Percentiles rank a stretch among this genome's conserved stretches.
Conservation (phyloP, 2,329 filamentous ascomycete genomes). For the Trichoderma koningiopsis region DNA sequence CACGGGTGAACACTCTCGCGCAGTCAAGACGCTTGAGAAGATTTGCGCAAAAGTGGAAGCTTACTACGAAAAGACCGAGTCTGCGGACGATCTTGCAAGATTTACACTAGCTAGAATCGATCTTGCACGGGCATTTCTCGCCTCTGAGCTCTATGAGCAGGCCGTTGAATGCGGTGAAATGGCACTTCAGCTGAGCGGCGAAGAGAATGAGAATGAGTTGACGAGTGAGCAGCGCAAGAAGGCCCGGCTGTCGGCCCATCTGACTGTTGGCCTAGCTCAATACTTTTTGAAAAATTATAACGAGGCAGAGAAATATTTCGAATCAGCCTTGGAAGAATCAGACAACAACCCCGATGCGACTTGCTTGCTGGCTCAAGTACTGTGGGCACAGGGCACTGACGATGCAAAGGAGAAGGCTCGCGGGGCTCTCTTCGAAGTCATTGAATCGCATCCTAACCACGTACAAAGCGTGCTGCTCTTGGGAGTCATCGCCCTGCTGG, state of each 20-base stretch:
- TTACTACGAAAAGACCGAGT: conserved; percentile 84
- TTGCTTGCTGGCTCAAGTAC: conserved; percentile 83
- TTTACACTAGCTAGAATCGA: conserved; percentile 87
- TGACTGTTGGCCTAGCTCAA: conserved; percentile 81
- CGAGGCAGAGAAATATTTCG: conserved; percentile 76
- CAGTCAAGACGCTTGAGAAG: conserved; percentile 63
- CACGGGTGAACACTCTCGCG: conserved; percentile 65
- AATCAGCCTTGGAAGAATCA: conserved; percentile 76
- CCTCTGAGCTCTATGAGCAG: conserved; percentile 62
- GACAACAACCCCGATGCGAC: conserved; percentile 77
- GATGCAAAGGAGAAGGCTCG: conserved; percentile 75
- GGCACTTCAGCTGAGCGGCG: conserved; percentile 75
- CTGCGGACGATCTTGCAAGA: conserved; percentile 67
- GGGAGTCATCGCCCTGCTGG: conserved; percentile 79
- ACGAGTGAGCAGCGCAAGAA: conserved; percentile 65
- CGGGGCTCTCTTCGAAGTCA: conserved; percentile 76
- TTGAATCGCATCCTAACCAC: conserved; percentile 74
- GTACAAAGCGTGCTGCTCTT: conserved; percentile 79
- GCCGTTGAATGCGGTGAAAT: conserved; percentile 81
- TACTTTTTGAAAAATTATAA: conserved; percentile 70
- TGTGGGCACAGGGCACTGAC: conserved; percentile 85
- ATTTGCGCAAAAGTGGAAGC: conserved; percentile 73
- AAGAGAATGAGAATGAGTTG: conserved; percentile 68
- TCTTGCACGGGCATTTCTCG: conserved; percentile 80
- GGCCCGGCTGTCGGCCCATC: conserved; percentile 77